These are phyloP conservation scores for Zasmidium cellare DNA, from an alignment of 2,329 filamentous ascomycete genomes.

Conservation along the genomic window DNA sequence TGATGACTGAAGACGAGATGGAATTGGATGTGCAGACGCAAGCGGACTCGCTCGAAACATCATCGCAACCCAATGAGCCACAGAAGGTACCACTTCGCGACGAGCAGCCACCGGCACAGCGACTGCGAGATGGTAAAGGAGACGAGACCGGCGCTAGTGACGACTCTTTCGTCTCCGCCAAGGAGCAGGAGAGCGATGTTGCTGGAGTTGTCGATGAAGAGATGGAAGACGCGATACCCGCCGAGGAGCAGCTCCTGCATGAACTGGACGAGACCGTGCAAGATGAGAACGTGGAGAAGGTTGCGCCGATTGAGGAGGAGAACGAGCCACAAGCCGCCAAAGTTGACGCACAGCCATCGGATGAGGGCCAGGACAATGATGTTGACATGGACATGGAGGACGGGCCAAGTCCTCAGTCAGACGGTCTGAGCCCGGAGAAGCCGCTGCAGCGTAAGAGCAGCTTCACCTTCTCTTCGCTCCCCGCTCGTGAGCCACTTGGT, in stretches of 20 bases:
- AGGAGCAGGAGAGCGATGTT: conserved; percentile 40
- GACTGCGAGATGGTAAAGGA: conserved; percentile 20
- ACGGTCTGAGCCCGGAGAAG: conserved; percentile 68
- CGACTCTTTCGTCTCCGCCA: conserved; percentile 52
- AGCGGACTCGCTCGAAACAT: conserved; percentile 15
- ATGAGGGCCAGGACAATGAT: conserved; percentile 31
- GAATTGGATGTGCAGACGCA: conserved; percentile 35
- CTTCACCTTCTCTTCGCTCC: conserved; percentile 88
- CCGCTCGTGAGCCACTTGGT: conserved; percentile 82
- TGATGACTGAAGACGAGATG: conserved; percentile 55
- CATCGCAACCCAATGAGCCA: conserved; percentile 15
- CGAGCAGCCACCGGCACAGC: conserved; percentile 32
- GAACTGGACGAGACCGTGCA: conserved; percentile 18
- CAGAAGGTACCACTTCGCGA: conserved; percentile 26
- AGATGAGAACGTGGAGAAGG: conserved; percentile 12
- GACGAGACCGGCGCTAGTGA: conserved; percentile 33
- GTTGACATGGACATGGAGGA: conserved; percentile 43
- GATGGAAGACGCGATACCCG: conserved; percentile 16
- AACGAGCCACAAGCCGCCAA: background rate
- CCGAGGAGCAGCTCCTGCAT: conserved; percentile 14
- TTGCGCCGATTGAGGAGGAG: conserved; percentile 1
- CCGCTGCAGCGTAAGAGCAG: conserved; percentile 88
- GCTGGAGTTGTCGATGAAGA: conserved; percentile 11
- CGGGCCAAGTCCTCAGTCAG: conserved; percentile 39
- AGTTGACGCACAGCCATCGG: conserved; percentile 25